A percentile compares a stretch with the other conserved stretches of the same genome.
Evolutionary conservation across 352 stramenopile genomes (phyloP).

Genomic region (Pilasporangium apinafurcum): DNA sequence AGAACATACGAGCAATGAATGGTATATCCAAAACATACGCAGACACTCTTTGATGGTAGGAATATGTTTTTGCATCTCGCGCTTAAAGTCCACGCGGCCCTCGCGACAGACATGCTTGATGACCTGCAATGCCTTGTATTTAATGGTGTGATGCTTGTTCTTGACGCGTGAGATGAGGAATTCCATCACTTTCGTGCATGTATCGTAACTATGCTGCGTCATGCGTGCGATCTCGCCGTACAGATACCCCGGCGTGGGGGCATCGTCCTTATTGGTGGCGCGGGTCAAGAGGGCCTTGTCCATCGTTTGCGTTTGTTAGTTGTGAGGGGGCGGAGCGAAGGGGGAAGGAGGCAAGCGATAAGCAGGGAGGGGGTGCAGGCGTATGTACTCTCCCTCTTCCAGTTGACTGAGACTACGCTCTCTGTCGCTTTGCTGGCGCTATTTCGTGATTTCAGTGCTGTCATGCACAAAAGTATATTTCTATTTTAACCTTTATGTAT

Average conservation of each 20-base stretch:
- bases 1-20: not conserved
- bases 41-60: slow-evolving; percentile 90
- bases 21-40: slow-evolving; percentile 54
- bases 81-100: slow-evolving; percentile 87
- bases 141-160: slow-evolving; percentile 95
- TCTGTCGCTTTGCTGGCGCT: not conserved
- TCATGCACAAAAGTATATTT: too few species aligned
- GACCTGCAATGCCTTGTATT: slow-evolving; percentile 92
- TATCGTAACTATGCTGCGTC: slow-evolving; percentile 89
- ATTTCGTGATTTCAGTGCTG: too few species aligned
- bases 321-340: not conserved
- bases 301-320: slow-evolving; percentile 60
- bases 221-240: slow-evolving; percentile 95
- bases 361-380: too few species aligned
- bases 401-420: too few species aligned
- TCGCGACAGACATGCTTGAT: slow-evolving; percentile 91
- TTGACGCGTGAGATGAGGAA: slow-evolving; percentile 90
- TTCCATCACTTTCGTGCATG: slow-evolving; percentile 82
- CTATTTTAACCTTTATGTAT: too few species aligned
- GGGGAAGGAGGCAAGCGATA: not conserved
- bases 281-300: slow-evolving; percentile 91
- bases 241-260: slow-evolving; percentile 94
- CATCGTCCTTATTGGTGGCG: slow-evolving; percentile 91
- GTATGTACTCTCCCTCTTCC: too few species aligned
- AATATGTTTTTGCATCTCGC: slow-evolving; percentile 90